Evolutionary conservation across 2,329 filamentous ascomycete genomes (phyloP), one percentile per base, ranked within the genome.

Genomic region (Xylariales sp.): DNA sequence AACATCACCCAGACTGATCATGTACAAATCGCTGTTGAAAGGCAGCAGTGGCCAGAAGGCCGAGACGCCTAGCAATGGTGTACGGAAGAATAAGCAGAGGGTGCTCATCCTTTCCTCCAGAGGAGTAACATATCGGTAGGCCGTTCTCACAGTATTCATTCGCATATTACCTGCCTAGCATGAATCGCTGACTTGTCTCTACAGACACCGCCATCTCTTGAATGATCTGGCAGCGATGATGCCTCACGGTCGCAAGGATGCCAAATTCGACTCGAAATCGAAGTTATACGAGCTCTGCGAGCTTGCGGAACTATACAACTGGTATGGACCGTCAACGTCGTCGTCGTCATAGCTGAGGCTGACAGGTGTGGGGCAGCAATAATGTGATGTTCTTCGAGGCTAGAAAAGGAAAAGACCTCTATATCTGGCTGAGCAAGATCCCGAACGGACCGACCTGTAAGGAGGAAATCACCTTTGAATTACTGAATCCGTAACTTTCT

Each of bases 361-460:
- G n/a, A n/a, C n/a, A n/a, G n/a, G n/a, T n/a, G n/a, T n/a, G n/a
- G n/a, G n/a, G n/a, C n/a, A n/a, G 88, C 76, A 95, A 95, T 69
- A 91, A 94, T 62, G 78, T 90, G 46, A 76, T 96, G 47, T 98
- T 95, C 70, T 94, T 96, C 61, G 91, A 98, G 69, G 90, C 90
- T 33, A 78, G 90, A 46, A 98, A 97, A 66, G 87, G 85, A 45
- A 84, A 95, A 66, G 93, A 97, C 71, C 73, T 97, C 15, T 98
- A 97, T 65, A 72, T 94, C 48, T 96, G 89, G 89, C 78, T 96
- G 58, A 82, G 85, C 64, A 95, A 94, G 60, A 84, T 89, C 2
- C 93, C 91, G 5, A 95, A 90, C 54, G 86, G 85, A 0, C 85
- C 84, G 34, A 78, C 74, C 2, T n/a, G n/a, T n/a, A n/a, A n/a